These are phyloP conservation scores for Scutellaria baicalensis DNA, from an alignment of 257 asterid species.

Conservation along the genomic window DNA sequence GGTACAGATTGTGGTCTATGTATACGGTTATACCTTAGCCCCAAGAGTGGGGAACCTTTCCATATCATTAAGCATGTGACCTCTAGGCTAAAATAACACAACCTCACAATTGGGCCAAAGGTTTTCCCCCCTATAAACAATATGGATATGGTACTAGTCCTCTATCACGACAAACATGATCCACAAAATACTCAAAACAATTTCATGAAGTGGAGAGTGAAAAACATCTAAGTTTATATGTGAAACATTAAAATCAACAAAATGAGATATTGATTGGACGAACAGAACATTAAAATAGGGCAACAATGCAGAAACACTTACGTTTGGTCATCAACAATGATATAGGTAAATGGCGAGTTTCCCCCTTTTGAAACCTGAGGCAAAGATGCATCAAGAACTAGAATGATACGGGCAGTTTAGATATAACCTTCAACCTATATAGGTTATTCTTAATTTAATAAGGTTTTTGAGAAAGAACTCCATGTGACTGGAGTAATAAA, in stretches of 20 bases:
- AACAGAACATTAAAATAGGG: background rate
- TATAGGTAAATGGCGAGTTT: constrained; percentile 90
- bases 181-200: background rate
- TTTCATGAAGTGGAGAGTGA: background rate
- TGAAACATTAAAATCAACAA: background rate
- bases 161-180: background rate
- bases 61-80: background rate
- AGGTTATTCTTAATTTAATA: background rate
- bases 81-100: background rate
- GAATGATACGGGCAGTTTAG: background rate
- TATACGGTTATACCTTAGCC: background rate
- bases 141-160: background rate
- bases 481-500: background rate
- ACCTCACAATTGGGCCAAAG: background rate
- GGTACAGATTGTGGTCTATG: background rate
- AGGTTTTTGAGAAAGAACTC: background rate
- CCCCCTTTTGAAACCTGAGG: constrained; percentile 86
- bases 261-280: background rate
- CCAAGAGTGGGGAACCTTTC: background rate
- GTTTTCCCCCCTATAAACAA: background rate
- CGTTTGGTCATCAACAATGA: constrained; percentile 91
- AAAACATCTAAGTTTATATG: background rate
- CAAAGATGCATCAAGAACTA: constrained; percentile 9
- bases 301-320: constrained; percentile 35
- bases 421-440: background rate